Evolutionary conservation across 139 green algal species (phyloP).

Genomic region (Zygnema cylindricum): DNA sequence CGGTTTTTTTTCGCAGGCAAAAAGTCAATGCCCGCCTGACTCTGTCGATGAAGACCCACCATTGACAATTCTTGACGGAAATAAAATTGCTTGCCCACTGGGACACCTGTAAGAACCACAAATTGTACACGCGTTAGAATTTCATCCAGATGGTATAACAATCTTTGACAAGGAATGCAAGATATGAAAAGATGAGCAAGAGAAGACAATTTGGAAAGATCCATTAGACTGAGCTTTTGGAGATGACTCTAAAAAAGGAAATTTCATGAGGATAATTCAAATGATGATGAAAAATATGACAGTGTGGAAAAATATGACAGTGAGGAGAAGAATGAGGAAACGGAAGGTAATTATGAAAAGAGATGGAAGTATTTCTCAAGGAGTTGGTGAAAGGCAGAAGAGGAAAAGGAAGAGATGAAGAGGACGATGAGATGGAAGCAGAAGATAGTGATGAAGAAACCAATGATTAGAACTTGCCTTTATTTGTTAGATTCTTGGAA

Average conservation of each 20-base stretch:
- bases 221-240: not conserved
- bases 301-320: too few relatives aligned
- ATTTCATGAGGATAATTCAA: not conserved
- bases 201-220: not conserved
- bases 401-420: too few relatives aligned
- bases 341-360: too few relatives aligned
- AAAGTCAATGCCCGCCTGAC: conserved; percentile 43
- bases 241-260: not conserved
- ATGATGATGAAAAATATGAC: not conserved
- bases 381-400: too few relatives aligned
- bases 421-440: too few relatives aligned
- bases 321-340: too few relatives aligned
- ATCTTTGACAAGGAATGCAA: not conserved
- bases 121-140: conserved; percentile 9
- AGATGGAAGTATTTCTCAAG: too few relatives aligned
- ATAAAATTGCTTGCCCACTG: conserved; percentile 50
- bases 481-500: too few relatives aligned
- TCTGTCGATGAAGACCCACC: conserved; percentile 55
- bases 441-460: too few relatives aligned
- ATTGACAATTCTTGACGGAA: conserved; percentile 53
- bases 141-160: not conserved
- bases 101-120: not conserved
- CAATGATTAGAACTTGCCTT: too few relatives aligned
- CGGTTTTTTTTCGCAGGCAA: not conserved
- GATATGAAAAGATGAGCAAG: not conserved